These are phyloP conservation scores for Boletus coccyginus DNA, from an alignment of 768 basidiomycete species.

Conservation along the genomic window DNA sequence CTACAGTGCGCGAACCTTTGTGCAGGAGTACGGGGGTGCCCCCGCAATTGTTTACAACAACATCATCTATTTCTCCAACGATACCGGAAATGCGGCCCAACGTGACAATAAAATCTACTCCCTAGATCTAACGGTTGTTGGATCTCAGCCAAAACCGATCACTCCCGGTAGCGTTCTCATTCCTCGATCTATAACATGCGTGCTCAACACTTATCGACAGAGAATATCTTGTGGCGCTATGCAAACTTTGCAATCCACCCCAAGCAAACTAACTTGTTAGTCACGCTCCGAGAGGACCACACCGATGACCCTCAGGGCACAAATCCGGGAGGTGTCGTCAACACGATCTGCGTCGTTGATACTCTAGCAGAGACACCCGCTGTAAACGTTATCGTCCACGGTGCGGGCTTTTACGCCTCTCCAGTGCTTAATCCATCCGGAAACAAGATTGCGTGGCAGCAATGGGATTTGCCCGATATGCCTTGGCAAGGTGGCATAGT, in stretches of 20 bases:
- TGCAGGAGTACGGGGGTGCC: constrained; percentile 72
- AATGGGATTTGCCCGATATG: constrained; percentile 66
- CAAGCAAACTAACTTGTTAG: constrained; percentile 43
- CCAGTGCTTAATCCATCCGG: constrained; percentile 61
- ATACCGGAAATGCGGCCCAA: constrained; percentile 19
- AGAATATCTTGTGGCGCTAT: constrained; percentile 36
- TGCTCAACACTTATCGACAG: constrained; percentile 8
- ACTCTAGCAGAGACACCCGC: constrained; percentile 29
- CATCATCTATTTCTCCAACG: constrained; percentile 56
- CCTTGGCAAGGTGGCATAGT: constrained; percentile 63
- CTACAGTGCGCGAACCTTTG: constrained; percentile 53
- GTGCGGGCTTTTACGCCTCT: constrained; percentile 65
- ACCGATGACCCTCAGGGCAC: constrained; percentile 27
- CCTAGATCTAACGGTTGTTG: too few species aligned
- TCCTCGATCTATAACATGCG: background rate
- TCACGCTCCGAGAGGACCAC: constrained; percentile 68
- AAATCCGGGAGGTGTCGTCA: constrained; percentile 39
- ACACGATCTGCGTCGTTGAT: constrained; percentile 55
- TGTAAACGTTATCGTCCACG: constrained; percentile 41
- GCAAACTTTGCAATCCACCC: constrained; percentile 57
- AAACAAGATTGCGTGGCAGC: constrained; percentile 50
- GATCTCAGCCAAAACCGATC: constrained; percentile 15
- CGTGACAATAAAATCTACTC: constrained; percentile 48
- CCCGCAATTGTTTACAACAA: constrained; percentile 48
- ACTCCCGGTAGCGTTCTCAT: constrained; percentile 49